A percentile compares a stretch with the other conserved stretches of the same genome.
Conservation (phyloP, 2,329 filamentous ascomycete genomes). For the Trichoderma hamatum region DNA sequence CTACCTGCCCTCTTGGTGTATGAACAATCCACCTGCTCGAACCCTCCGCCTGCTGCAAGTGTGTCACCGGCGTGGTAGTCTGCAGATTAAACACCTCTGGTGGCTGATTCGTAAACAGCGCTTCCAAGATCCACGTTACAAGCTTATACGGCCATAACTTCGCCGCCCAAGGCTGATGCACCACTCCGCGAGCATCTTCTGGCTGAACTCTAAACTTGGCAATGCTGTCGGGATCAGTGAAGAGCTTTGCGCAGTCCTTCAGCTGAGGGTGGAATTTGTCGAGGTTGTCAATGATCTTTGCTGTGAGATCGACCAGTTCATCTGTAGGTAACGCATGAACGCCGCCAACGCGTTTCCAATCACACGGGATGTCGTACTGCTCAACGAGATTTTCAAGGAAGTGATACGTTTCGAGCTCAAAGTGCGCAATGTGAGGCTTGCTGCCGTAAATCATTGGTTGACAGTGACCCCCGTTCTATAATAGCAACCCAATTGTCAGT, state of each 20-base stretch:
- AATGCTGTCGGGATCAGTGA: conserved; percentile 47
- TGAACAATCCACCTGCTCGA: conserved; percentile 60
- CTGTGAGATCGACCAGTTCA: conserved; percentile 56
- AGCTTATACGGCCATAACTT: conserved; percentile 85
- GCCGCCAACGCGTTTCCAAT: conserved; percentile 66
- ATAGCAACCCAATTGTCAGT: background rate
- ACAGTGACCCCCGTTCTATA: conserved; percentile 71
- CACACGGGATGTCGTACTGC: conserved; percentile 64
- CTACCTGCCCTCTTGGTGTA: conserved; percentile 70
- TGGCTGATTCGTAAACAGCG: conserved; percentile 48
- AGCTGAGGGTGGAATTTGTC: conserved; percentile 59
- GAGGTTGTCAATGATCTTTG: conserved; percentile 55
- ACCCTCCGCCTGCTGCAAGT: conserved; percentile 44
- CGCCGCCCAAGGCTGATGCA: conserved; percentile 66
- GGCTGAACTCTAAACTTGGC: conserved; percentile 58
- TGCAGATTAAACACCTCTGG: conserved; percentile 67
- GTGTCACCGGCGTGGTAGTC: conserved; percentile 68
- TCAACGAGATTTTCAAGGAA: conserved; percentile 62
- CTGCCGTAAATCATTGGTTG: conserved; percentile 69
- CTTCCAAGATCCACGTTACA: conserved; percentile 70
- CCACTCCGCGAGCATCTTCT: conserved; percentile 59
- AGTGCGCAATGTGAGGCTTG: conserved; percentile 63
- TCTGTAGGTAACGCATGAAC: conserved; percentile 65
- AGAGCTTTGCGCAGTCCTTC: conserved; percentile 49
- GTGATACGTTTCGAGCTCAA: conserved; percentile 71